Conservation (phyloP, 2,329 filamentous ascomycete species). For the Dothidotthia symphoricarpi region DNA sequence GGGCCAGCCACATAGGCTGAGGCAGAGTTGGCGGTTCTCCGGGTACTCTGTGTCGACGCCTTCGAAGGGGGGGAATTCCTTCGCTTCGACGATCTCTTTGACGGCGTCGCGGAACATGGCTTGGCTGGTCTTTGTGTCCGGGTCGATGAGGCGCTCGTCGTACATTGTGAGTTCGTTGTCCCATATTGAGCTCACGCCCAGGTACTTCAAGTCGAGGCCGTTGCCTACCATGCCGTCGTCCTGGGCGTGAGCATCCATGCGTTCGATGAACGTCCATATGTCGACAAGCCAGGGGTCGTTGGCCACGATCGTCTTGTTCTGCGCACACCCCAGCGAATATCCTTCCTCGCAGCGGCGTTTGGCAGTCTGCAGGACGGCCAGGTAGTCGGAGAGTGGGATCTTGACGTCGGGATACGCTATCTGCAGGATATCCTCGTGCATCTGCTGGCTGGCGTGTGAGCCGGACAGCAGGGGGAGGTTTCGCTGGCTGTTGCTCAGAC, state of each 20-base stretch:
- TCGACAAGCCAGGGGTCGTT: constrained; percentile 75
- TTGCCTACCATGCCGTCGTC: constrained; percentile 69
- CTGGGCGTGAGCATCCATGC: constrained; percentile 62
- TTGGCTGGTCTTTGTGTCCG: constrained; percentile 49
- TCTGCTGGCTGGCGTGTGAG: constrained; percentile 32
- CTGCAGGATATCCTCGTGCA: constrained; percentile 40
- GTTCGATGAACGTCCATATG: constrained; percentile 73
- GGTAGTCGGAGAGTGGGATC: constrained; percentile 33
- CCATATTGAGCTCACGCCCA: constrained; percentile 74
- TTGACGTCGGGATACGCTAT: constrained; percentile 38
- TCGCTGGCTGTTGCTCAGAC: constrained; percentile 33
- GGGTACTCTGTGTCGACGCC: constrained; percentile 64
- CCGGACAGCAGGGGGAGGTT: constrained; percentile 30
- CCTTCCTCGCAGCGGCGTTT: constrained; percentile 58
- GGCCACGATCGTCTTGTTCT: constrained; percentile 65
- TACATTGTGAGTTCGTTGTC: constrained; percentile 62
- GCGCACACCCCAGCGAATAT: constrained; percentile 58
- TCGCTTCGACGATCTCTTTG: constrained; percentile 61
- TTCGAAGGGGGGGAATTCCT: constrained; percentile 61
- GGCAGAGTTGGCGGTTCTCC: constrained; percentile 70
- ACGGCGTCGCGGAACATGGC: constrained; percentile 58
- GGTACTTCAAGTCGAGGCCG: constrained; percentile 69
- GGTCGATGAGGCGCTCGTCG: constrained; percentile 37
- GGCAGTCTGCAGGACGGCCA: constrained; percentile 42
- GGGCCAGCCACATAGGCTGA: constrained; percentile 73